Percentiles rank a stretch among this genome's conserved stretches.
These are phyloP conservation scores for Mollisiaceae sp. DNA, from an alignment of 2,329 filamentous ascomycete genomes.

Conservation along the genomic window DNA sequence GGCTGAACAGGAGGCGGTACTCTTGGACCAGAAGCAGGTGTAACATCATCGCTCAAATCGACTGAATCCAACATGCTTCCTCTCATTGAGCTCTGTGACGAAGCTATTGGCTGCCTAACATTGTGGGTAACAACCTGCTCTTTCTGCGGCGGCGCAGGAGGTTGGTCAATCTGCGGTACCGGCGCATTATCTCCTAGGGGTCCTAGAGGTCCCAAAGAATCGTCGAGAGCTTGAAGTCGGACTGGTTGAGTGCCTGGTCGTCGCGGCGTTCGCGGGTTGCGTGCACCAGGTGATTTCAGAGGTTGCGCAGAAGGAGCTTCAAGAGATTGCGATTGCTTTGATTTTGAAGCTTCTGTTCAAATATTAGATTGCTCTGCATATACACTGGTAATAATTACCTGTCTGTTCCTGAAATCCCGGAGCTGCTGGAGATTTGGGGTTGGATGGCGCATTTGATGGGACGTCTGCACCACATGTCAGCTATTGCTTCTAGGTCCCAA, in stretches of 20 bases:
- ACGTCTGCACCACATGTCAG: conserved; percentile 44
- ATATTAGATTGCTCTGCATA: conserved; percentile 8
- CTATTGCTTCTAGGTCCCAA: conserved; percentile 1
- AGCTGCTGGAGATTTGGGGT: conserved; percentile 36
- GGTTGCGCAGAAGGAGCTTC: conserved; percentile 33
- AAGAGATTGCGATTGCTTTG: conserved; percentile 29
- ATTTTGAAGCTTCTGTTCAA: conserved; percentile 32
- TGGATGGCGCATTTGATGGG: conserved; percentile 46
- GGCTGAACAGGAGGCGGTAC: conserved; percentile 69
- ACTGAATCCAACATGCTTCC: conserved; percentile 66
- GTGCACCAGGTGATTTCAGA: conserved; percentile 39
- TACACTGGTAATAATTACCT: conserved; percentile 24
- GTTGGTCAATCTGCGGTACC: conserved; percentile 53
- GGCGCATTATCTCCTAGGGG: conserved; percentile 59
- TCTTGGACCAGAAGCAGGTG: conserved; percentile 54
- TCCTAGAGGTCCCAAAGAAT: conserved; percentile 78
- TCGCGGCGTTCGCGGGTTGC: conserved; percentile 49
- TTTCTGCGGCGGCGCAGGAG: conserved; percentile 72
- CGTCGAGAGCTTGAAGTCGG: conserved; percentile 76
- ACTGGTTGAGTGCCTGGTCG: conserved; percentile 77
- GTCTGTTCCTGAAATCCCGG: conserved; percentile 33
- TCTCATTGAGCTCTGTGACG: conserved; percentile 54
- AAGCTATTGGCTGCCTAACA: conserved; percentile 47
- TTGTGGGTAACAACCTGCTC: conserved; percentile 67
- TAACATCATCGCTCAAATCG: conserved; percentile 67